phyloP scores from a whole-genome alignment of 2,329 filamentous ascomycete genomes.

The Aspergillus alliaceus region DNA sequence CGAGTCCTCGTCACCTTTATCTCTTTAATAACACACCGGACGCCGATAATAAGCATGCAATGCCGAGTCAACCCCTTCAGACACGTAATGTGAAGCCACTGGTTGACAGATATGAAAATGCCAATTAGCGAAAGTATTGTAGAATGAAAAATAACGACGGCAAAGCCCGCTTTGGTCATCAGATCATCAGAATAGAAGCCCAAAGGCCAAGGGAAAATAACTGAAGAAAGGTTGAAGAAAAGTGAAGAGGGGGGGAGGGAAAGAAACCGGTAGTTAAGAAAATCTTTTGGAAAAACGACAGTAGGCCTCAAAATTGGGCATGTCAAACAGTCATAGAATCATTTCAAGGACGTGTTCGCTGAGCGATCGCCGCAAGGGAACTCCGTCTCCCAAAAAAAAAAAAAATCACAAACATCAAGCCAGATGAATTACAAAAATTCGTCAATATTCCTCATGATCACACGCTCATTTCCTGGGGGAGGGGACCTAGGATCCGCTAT shows the following conservation, averaged over 20 bases:
- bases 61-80: background rate
- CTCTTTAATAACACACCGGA: slow-evolving; percentile 28
- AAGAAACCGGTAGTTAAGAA: background rate
- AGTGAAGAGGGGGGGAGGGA: slow-evolving; percentile 13
- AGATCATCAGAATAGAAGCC: slow-evolving; percentile 28
- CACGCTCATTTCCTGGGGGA: slow-evolving; percentile 35
- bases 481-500: slow-evolving; percentile 42
- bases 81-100: slow-evolving; percentile 7
- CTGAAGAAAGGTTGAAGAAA: slow-evolving; percentile 13
- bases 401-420: slow-evolving; percentile 12
- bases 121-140: slow-evolving; percentile 10
- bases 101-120: slow-evolving; percentile 12
- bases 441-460: slow-evolving; percentile 48
- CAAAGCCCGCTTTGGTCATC: slow-evolving; percentile 47
- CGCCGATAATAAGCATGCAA: slow-evolving; percentile 25
- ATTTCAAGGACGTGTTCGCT: slow-evolving; percentile 21
- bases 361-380: background rate
- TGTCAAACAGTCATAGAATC: slow-evolving; percentile 30
- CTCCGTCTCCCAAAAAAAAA: no score
- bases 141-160: slow-evolving; percentile 25
- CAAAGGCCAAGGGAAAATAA: background rate
- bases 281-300: slow-evolving; percentile 10
- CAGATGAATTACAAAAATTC: slow-evolving; percentile 41
- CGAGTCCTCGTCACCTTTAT: slow-evolving; percentile 18
- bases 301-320: slow-evolving; percentile 19